A percentile compares a stretch with the other conserved stretches of the same genome.
phyloP scores from a whole-genome alignment of 345 rosid species.

The Conringia planisiliqua region DNA sequence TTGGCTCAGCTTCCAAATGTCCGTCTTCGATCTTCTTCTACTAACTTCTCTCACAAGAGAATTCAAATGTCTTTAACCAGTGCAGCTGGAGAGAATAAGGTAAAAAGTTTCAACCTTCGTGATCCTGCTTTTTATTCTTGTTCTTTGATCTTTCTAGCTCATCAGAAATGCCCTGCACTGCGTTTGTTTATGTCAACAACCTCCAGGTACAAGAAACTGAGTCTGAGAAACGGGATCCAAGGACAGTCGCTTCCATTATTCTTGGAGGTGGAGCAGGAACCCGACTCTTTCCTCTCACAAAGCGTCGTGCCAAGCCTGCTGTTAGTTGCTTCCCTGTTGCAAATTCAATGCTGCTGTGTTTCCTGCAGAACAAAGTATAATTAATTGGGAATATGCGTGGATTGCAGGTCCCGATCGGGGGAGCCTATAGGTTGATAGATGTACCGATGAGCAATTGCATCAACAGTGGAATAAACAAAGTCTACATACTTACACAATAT shows the following conservation, averaged over 20 bases:
- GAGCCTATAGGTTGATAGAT: constrained; percentile 89
- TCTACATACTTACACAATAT: constrained; percentile 90
- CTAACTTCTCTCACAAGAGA: constrained; percentile 25
- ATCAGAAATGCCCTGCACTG: neutral
- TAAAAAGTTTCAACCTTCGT: neutral
- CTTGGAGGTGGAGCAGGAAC: constrained; percentile 99
- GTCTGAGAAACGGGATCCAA: constrained; percentile 59
- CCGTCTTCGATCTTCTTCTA: constrained; percentile 18
- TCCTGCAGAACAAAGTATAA: neutral
- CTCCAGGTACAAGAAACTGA: constrained; percentile 67
- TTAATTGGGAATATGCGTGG: neutral
- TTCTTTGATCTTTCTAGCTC: neutral
- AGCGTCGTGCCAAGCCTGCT: constrained; percentile 94
- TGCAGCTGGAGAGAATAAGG: constrained; percentile 52
- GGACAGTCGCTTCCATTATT: constrained; percentile 78
- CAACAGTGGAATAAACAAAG: constrained; percentile 88
- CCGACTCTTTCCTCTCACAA: constrained; percentile 95
- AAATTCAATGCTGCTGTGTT: neutral
- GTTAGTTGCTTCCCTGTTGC: constrained; percentile 39
- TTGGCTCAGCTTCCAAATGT: constrained; percentile 15
- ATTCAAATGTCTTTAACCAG: constrained; percentile 55
- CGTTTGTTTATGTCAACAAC: neutral
- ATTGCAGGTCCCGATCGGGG: constrained; percentile 79
- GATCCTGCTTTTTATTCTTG: neutral
- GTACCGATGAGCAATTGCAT: constrained; percentile 99